Base-by-base conservation (phyloP, 345 rosid genomes). In the Ceriops tagal region DNA sequence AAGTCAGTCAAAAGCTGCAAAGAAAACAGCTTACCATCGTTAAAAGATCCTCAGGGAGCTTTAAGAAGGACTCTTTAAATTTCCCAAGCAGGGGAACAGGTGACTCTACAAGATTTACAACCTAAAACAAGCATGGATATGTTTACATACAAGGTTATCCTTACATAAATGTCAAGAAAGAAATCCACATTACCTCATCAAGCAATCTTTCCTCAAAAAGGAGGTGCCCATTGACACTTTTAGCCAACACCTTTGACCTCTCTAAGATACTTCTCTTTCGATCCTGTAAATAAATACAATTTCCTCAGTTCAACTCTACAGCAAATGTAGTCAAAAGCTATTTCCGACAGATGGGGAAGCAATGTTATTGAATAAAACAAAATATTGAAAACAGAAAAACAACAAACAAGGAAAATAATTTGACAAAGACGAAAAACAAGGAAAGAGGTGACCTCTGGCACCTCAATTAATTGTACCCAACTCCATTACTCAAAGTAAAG, bases 71-170 rank as follows among this genome's bases (percentile, higher is more conserved):
- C 63, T 86, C 89, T 37, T 81, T 78, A 65, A 93, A 93, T 76
- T 85, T 85, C 72, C 97, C 98, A 69, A 91, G 85, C 62, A 93
- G 62, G 8, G 97, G 92, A 77, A 88, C 83, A 53, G 97, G 98
- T 62, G 93, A 95, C 81, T 93, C 98, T 34, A 93, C 92, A 73
- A 93, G 98, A 88, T 93, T 91, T 70, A 85, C 88, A 78, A 91
- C 98, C 98, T 93, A 77, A 72, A 66, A 73, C 47, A 74, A 67
- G 70, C 46, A 35, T 4, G 21, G 67, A 66, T 0, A 65, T 53
- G 34, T 61, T 62, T 27, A 71, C 47, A 27, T 46, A 59, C 43
- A 67, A 24, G 15, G 15, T 59, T 37, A 43, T 55, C 39, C 57
- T 34, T 61, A 21, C 47, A 21, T 27, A 69, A 27, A 75, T 66